A percentile compares a stretch with the other conserved stretches of the same genome.
These are phyloP conservation scores for Saturnispora sekii DNA, from an alignment of 805 yeast species.

Conservation along the genomic window DNA sequence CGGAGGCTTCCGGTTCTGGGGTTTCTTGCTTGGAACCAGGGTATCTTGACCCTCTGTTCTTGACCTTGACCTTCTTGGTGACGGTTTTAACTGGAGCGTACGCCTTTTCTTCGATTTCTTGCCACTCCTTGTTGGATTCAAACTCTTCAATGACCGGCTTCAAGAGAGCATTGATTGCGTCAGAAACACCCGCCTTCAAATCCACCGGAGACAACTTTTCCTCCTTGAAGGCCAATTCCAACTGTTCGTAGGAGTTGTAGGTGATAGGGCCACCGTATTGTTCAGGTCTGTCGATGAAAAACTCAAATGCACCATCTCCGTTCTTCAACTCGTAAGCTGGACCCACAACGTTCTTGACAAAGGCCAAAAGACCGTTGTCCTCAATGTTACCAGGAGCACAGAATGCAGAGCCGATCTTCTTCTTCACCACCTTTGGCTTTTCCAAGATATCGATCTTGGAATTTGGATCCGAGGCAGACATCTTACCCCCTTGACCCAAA, in stretches of 20 bases:
- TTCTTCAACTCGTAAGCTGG: conserved; percentile 77
- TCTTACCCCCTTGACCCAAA: conserved; percentile 91
- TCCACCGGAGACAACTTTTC: conserved; percentile 86
- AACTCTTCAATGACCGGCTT: conserved; percentile 76
- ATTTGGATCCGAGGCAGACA: conserved; percentile 98
- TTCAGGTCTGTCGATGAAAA: conserved; percentile 84
- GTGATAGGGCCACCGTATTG: conserved; percentile 91
- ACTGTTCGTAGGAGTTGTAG: conserved; percentile 54
- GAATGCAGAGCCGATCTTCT: conserved; percentile 86
- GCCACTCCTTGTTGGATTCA: conserved; percentile 55
- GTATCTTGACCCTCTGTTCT: conserved; percentile 83
- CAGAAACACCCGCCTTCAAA: conserved; percentile 85
- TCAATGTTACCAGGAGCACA: conserved; percentile 93
- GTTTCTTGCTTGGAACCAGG: conserved; percentile 49
- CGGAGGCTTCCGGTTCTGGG: conserved; percentile 14
- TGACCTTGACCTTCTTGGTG: conserved; percentile 59
- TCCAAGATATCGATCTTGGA: conserved; percentile 91
- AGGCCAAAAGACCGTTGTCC: conserved; percentile 84
- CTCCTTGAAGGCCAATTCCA: conserved; percentile 62
- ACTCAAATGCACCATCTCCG: conserved; percentile 49
- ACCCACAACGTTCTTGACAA: conserved; percentile 71
- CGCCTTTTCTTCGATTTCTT: conserved; percentile 65
- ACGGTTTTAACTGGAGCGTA: conserved; percentile 67
- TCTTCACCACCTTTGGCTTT: conserved; percentile 76
- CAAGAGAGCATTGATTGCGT: conserved; percentile 67